Evolutionary conservation across 169 alveolate genomes (phyloP), one percentile per base, ranked within the genome.

Genomic region (Eimeria falciformis): DNA sequence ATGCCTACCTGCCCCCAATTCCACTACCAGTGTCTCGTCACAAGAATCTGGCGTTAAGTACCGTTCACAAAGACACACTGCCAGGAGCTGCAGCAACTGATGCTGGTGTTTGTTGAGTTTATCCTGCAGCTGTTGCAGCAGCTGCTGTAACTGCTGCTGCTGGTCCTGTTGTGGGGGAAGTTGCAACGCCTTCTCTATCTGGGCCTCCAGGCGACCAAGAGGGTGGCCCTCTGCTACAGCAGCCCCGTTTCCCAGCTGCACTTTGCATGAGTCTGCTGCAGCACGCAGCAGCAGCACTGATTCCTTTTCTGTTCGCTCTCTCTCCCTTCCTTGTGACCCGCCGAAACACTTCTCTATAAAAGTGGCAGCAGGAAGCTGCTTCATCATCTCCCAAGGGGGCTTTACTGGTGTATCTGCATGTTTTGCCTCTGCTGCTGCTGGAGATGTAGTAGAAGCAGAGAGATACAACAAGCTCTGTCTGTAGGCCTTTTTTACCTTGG

Each of bases 1-100:
- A 45, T 53, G 37, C 85, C 29, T 58, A 77, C 93, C 93, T n/a
- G 93, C 93, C 33, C 93, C 93, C 47, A 89, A 83, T n/a, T 89
- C 93, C 27, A 89, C 83, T 21, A 77, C 66, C n/a, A 89, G 83
- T 14, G 85, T 82, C 18, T 75, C 37, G 53, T 78, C 83, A 21
- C 43, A 29, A 78, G 46, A 11, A 46, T 56, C 50, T 9, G 27
- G 62, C 12, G 23, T 46, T 56, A 58, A 55, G 83, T 37, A 82
- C 46, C 62, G 45, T 47, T 68, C 69, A 25, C 40, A 40, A 25
- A 83, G 83, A 50, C 93, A 89, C 65, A 77, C 0, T 45, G 93
- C 81, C 55, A 89, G 53, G 47, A 89, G 93, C 69, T 89, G 90
- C 29, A 83, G 71, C 37, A 50, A 58, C 71, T 89, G 93, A 33